These are phyloP conservation scores for Penicillium sclerotigenum DNA, from an alignment of 2,329 filamentous ascomycete species.

Conservation along the genomic window DNA sequence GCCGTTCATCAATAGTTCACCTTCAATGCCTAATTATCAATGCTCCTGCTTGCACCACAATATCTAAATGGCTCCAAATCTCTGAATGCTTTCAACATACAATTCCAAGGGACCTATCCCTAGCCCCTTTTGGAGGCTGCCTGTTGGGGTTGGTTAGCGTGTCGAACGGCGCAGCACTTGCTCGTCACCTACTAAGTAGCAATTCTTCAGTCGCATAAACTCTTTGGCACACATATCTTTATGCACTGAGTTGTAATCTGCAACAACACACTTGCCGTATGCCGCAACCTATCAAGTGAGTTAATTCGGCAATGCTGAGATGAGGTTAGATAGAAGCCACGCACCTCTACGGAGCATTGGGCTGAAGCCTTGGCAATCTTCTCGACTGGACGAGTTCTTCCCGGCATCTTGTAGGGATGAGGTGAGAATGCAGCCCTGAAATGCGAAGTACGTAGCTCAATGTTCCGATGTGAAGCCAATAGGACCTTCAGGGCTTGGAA, in stretches of 20 bases:
- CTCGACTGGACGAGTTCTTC: constrained; percentile 61
- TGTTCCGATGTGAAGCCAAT: constrained; percentile 1
- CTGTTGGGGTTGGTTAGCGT: constrained; percentile 32
- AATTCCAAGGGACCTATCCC: background rate
- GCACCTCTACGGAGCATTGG: constrained; percentile 65
- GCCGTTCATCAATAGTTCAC: background rate
- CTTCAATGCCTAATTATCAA: background rate
- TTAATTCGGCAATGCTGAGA: constrained; percentile 11
- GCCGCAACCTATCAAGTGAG: constrained; percentile 61
- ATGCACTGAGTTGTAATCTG: constrained; percentile 83
- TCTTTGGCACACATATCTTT: constrained; percentile 88
- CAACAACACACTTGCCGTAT: constrained; percentile 88
- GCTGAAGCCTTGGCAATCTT: constrained; percentile 64
- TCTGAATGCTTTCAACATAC: background rate
- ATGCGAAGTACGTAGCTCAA: background rate
- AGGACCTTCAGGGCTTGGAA: background rate
- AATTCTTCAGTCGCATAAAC: constrained; percentile 82
- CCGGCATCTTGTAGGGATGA: constrained; percentile 39
- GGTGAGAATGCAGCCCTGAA: background rate
- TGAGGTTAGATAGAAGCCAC: constrained; percentile 10
- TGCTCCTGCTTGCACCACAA: background rate
- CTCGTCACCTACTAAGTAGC: constrained; percentile 68
- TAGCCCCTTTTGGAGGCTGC: constrained; percentile 52
- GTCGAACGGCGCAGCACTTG: background rate
- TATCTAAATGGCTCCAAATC: background rate